phyloP scores from a whole-genome alignment of 331 rosid species.

The Prunus yedoensis region DNA sequence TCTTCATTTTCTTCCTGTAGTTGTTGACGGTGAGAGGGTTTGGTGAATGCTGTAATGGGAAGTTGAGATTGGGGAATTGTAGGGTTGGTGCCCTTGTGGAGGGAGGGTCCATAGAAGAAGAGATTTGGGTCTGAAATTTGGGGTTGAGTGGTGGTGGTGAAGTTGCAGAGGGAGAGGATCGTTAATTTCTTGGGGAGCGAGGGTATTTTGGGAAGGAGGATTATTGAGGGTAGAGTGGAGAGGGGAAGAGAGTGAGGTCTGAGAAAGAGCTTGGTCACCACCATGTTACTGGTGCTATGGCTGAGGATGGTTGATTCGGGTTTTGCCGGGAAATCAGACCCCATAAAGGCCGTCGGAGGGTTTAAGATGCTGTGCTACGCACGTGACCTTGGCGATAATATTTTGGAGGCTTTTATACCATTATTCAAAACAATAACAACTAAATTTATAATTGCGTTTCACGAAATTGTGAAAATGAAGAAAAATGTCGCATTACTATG shows the following conservation, averaged over 20 bases:
- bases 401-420: too few species aligned
- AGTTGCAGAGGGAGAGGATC: slow-evolving; percentile 21
- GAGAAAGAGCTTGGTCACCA: slow-evolving; percentile 43
- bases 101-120: slow-evolving; percentile 71
- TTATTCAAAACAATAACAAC: too few species aligned
- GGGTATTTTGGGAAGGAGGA: slow-evolving; percentile 24
- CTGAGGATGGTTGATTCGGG: neutral
- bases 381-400: too few species aligned
- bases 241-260: slow-evolving; percentile 40
- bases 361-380: neutral
- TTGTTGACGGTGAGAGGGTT: neutral
- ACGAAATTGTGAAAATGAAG: too few species aligned
- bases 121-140: slow-evolving; percentile 18
- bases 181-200: slow-evolving; percentile 23
- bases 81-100: slow-evolving; percentile 49
- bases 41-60: neutral
- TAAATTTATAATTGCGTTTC: too few species aligned
- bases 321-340: slow-evolving; percentile 14
- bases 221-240: slow-evolving; percentile 20
- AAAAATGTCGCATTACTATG: too few species aligned
- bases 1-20: slow-evolving; percentile 12
- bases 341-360: neutral
- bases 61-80: slow-evolving; percentile 6
- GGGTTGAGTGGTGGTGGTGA: slow-evolving; percentile 20
- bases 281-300: too few species aligned